Conservation (phyloP, 2,329 filamentous ascomycete species). For the Spiromastix sp. region DNA sequence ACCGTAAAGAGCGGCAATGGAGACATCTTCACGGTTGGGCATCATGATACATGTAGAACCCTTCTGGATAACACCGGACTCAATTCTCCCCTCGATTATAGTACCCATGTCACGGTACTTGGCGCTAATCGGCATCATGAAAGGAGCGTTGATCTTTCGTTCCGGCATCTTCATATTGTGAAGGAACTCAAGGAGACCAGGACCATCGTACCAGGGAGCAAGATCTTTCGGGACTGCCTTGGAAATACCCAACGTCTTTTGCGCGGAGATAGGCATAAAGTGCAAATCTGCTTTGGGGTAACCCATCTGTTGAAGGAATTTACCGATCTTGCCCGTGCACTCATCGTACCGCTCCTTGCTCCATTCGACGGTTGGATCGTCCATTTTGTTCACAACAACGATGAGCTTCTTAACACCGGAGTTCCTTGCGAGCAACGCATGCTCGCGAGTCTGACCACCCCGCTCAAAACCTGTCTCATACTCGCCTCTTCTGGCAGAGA, state of each 20-base stretch:
- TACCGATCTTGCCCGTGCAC: slow-evolving; percentile 76
- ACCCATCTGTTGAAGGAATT: slow-evolving; percentile 83
- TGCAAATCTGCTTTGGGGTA: slow-evolving; percentile 93
- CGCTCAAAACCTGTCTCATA: slow-evolving; percentile 98
- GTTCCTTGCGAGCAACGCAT: slow-evolving; percentile 95
- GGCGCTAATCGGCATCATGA: slow-evolving; percentile 97
- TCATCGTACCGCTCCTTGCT: slow-evolving; percentile 86
- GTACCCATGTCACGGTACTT: slow-evolving; percentile 98
- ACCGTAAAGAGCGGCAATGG: slow-evolving; percentile 78
- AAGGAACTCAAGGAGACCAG: slow-evolving; percentile 89
- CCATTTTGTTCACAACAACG: slow-evolving; percentile 98
- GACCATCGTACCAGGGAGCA: slow-evolving; percentile 76
- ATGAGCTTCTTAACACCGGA: slow-evolving; percentile 96
- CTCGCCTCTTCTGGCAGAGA: slow-evolving; percentile 92
- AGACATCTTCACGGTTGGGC: slow-evolving; percentile 78
- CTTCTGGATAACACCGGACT: slow-evolving; percentile 90
- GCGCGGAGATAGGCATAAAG: slow-evolving; percentile 94
- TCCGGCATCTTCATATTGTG: slow-evolving; percentile 87
- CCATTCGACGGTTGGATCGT: slow-evolving; percentile 94
- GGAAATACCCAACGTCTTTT: slow-evolving; percentile 79
- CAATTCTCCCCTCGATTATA: slow-evolving; percentile 94
- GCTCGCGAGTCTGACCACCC: slow-evolving; percentile 93
- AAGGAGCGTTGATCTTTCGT: slow-evolving; percentile 91
- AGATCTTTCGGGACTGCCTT: slow-evolving; percentile 67
- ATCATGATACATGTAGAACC: slow-evolving; percentile 80